Evolutionary conservation across 768 basidiomycete genomes (phyloP), one percentile per base, ranked within the genome.

Genomic region (Trametes cingulata): DNA sequence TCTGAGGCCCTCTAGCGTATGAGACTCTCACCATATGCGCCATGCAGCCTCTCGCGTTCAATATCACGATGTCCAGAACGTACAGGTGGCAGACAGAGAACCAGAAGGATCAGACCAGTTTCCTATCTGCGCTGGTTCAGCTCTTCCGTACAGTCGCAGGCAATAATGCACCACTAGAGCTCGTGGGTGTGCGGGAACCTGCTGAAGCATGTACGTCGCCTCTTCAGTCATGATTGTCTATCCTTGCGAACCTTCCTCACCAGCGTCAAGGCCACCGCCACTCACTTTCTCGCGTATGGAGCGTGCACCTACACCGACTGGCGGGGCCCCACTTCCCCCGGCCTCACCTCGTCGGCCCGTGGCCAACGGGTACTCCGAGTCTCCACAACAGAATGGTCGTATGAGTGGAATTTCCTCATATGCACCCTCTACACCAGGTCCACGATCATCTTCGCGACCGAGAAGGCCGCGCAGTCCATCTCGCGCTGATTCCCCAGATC

Each of bases 71-170:
- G 52, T 86, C 90, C n/a, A 83, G 92, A 71, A 87, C 92, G 24
- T 98, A 98, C 75, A 81, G 78, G 71, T 98, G 95, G 95, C 82
- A 88, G 69, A 91, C 93, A 0, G 95, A 96, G 67, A 82, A 80
- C 56, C 71, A 80, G 33, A 70, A 70, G 24, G 94, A 98, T 66
- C 95, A 96, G 71, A 65, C 76, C 13, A 74, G 74, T 13, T 98
- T 98, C 71, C 70, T 97, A 49, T 79, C 80, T 40, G 78, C 87
- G 1, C 65, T 90, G 40, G 74, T 94, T 59, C 81, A 85, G 43
- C 76, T 88, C 35, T 90, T 87, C 70, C 82, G 70, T 29, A 33
- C 65, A 17, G 47, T 71, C 6, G 64, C 67, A 13, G 76, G 75
- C 20, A 75, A 78, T 2, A 73, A 78, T 25, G 71, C 74, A 0